Base-by-base conservation (phyloP, 768 basidiomycete species). In the Boletus tylopilopsis region DNA sequence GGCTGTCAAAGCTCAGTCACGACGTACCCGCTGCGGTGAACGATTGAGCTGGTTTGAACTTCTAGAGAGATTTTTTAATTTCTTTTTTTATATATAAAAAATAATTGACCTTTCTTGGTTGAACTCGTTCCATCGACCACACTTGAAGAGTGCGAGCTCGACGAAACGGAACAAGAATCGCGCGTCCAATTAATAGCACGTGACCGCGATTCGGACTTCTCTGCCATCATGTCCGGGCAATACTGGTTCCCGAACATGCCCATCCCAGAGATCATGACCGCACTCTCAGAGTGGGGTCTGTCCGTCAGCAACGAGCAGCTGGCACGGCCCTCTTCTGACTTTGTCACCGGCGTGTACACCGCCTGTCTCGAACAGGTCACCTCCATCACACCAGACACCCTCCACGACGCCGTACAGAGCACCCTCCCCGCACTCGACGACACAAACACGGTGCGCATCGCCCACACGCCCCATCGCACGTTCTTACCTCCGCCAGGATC, bases 291-390 rank as follows among this genome's bases (percentile, higher is more conserved):
- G 21, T 90, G 88, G 85, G 84, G 81, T 2, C 72, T 90, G 25
- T 71, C 78, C 8, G 75, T 89, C 29, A 82, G 76, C 55, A 75
- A 76, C 39, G 82, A 87, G 44, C 85, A 90, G 54, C 81, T 92
- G 36, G 62, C 75, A 36, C 75, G 76, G 16, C 90, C 90, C 1
- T 79, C 79, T 2, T 59, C 81, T 1, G 86, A 90, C 36, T 87
- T 89, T 55, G 85, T 90, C 25, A 75, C 82, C 32, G 73, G 71
- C 44, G 77, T 90, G 18, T 91, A 86, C 68, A 75, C 72, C 50
- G 80, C 83, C 8, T 87, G 87, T 61, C 75, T 92, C 35, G 76
- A 84, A 35, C 84, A 87, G 59, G 80, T 89, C 49, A 84, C 84
- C 6, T 76, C 78, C 44, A 72, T 92, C 47, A 74, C 74, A 25